phyloP scores from a whole-genome alignment of 163 green algal genomes.

The Botryococcus braunii region DNA sequence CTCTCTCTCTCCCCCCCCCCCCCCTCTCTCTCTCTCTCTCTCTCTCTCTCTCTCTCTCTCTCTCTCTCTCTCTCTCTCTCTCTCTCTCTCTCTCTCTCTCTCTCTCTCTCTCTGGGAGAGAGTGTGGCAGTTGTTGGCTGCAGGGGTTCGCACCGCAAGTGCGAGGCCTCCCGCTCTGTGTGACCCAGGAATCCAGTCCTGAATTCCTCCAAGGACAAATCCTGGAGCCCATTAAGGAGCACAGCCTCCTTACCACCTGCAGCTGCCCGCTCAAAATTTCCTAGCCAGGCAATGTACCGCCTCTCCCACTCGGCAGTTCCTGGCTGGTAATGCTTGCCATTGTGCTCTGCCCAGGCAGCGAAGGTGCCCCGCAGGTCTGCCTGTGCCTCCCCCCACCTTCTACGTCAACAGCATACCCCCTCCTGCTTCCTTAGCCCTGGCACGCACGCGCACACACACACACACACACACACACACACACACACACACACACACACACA shows the following conservation, averaged over 20 bases:
- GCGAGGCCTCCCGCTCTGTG: background rate
- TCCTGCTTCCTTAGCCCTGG: too few relatives aligned
- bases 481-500: too few relatives aligned
- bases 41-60: too few relatives aligned
- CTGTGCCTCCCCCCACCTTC: too few relatives aligned
- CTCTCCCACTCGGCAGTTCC: constrained; percentile 4
- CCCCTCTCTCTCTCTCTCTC: too few relatives aligned
- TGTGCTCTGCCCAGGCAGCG: constrained; percentile 8
- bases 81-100: too few relatives aligned
- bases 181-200: constrained; percentile 12
- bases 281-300: background rate
- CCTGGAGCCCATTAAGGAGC: constrained; percentile 2
- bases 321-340: background rate
- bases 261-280: background rate
- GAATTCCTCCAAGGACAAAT: constrained; percentile 15
- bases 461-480: too few relatives aligned
- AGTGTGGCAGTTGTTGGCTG: background rate
- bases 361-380: constrained; percentile 3
- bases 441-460: too few relatives aligned
- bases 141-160: background rate
- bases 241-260: background rate
- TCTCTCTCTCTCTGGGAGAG: too few relatives aligned
- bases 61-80: too few relatives aligned
- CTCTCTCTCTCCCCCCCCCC: too few relatives aligned
- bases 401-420: too few relatives aligned